phyloP scores from a whole-genome alignment of 169 alveolate genomes.

The Plasmodium gallinaceum region DNA sequence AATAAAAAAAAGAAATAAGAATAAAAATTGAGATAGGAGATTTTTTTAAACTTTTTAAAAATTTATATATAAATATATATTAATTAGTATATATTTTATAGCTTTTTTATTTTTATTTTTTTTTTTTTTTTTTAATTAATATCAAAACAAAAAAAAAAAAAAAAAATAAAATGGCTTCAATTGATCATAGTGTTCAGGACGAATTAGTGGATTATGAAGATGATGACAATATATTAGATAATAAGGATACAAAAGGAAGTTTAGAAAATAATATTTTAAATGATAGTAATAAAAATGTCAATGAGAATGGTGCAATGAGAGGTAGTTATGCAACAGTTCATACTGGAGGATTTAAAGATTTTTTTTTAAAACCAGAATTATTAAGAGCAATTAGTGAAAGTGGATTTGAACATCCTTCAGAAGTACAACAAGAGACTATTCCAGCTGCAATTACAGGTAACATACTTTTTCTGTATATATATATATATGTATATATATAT shows the following conservation, averaged over 20 bases:
- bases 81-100: too few species aligned
- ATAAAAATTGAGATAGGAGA: too few species aligned
- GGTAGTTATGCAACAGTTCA: constrained; percentile 93
- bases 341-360: constrained; percentile 96
- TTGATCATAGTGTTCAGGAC: constrained; percentile 81
- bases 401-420: constrained; percentile 99
- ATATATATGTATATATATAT: too few species aligned
- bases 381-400: constrained; percentile 97
- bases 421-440: constrained; percentile 98
- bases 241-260: constrained; percentile 74
- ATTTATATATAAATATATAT: too few species aligned
- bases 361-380: constrained; percentile 97
- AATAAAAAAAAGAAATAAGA: too few species aligned
- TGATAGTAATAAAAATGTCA: constrained; percentile 76
- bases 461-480: not conserved
- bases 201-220: constrained; percentile 88
- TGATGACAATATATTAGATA: constrained; percentile 81
- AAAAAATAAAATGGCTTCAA: constrained; percentile 63
- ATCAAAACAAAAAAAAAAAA: not conserved
- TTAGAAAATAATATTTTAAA: constrained; percentile 76
- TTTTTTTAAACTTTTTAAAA: too few species aligned
- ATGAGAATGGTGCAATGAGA: constrained; percentile 88
- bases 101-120: not conserved
- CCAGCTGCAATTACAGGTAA: constrained; percentile 98
- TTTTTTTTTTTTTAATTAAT: not conserved